Evolutionary conservation across 2,329 filamentous ascomycete genomes (phyloP).

Genomic region (Phaeophleospora eucalypticola): DNA sequence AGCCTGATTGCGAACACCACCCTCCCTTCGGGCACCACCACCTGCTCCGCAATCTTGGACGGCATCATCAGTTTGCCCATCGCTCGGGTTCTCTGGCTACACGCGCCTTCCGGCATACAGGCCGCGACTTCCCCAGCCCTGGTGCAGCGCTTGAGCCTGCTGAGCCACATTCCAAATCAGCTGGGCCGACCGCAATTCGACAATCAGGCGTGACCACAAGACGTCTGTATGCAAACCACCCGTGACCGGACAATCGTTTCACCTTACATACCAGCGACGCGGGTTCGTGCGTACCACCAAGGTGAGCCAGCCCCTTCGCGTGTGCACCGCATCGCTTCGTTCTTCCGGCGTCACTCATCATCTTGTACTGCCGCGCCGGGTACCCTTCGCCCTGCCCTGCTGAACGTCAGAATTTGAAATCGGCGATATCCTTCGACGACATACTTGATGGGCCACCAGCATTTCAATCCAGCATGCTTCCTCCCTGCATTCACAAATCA

Average conservation of each 20-base stretch:
- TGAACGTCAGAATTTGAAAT: conserved; percentile 19
- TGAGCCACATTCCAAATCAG: conserved; percentile 13
- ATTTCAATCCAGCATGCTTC: conserved; percentile 5
- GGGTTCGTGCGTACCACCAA: conserved; percentile 21
- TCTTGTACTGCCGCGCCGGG: conserved; percentile 12
- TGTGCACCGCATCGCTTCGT: conserved; percentile 2
- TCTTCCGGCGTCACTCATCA: conserved; percentile 13
- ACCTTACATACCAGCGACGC: conserved; percentile 12
- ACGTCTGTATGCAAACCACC: not conserved
- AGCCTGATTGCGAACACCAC: no score
- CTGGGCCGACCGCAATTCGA: not conserved
- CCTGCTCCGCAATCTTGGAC: no score
- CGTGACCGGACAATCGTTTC: conserved; percentile 12
- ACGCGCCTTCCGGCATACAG: not conserved
- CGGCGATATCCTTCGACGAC: conserved; percentile 7
- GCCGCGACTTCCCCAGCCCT: not conserved
- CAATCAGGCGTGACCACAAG: conserved; percentile 8
- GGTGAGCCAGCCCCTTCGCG: conserved; percentile 19
- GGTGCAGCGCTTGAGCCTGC: no score
- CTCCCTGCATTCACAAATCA: not conserved
- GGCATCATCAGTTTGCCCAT: no score
- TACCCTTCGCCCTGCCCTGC: conserved; percentile 14
- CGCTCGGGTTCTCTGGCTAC: not conserved
- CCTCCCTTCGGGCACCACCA: no score
- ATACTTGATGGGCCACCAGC: conserved; percentile 2